Evolutionary conservation across 257 asterid genomes (phyloP).

Genomic region (Marsdenia floribunda): DNA sequence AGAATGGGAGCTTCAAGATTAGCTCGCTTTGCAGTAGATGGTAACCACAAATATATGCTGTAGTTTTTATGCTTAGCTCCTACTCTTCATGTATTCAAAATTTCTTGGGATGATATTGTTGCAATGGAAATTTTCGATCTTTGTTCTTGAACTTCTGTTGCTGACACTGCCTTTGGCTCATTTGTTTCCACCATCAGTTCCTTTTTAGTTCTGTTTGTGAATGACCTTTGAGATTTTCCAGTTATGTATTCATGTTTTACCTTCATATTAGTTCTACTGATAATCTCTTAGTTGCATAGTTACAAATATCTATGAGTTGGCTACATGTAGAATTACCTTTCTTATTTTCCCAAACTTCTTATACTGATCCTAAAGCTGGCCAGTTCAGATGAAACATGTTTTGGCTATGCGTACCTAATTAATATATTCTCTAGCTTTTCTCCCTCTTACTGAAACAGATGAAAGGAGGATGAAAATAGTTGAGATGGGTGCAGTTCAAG

Average conservation of each 20-base stretch:
- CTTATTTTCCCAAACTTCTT: background rate
- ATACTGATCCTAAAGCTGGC: background rate
- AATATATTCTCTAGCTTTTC: background rate
- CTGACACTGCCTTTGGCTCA: background rate
- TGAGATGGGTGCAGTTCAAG: conserved; percentile 81
- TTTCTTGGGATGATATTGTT: background rate
- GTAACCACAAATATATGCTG: conserved; percentile 31
- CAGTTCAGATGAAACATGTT: background rate
- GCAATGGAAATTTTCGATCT: background rate
- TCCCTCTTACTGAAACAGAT: conserved; percentile 36
- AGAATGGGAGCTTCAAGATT: conserved; percentile 98
- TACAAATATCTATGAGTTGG: background rate
- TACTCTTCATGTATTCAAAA: background rate
- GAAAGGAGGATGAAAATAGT: conserved; percentile 82
- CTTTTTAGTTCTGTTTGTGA: background rate
- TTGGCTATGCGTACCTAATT: background rate
- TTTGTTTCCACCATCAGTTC: background rate
- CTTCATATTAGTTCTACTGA: background rate
- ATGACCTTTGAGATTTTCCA: background rate
- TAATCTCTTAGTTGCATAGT: background rate
- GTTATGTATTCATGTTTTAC: background rate
- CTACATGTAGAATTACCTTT: background rate
- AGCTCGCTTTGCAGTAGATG: conserved; percentile 87
- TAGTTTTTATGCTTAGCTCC: background rate
- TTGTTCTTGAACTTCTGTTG: background rate